Percentiles rank a stretch among this genome's conserved stretches.
These are phyloP conservation scores for Pichia insulana DNA, from an alignment of 805 yeast genomes.

Conservation along the genomic window DNA sequence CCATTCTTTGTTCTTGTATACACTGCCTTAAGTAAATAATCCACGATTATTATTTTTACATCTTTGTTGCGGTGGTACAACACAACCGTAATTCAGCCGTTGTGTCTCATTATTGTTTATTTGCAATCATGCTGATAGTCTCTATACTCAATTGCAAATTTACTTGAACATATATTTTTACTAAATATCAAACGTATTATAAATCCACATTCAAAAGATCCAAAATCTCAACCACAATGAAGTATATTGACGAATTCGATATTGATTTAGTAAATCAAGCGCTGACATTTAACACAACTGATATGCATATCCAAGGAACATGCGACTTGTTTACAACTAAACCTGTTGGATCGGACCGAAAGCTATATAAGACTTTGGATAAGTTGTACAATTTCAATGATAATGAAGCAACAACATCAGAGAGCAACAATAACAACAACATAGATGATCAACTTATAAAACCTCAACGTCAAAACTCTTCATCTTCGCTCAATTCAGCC, in stretches of 20 bases:
- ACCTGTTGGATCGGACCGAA: constrained; percentile 83
- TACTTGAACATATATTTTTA: too few relatives aligned
- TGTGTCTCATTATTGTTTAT: too few relatives aligned
- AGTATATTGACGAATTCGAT: constrained; percentile 90
- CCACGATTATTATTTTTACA: too few relatives aligned
- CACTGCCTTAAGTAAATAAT: too few relatives aligned
- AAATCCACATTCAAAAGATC: too few relatives aligned
- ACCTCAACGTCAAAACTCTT: constrained; percentile 15
- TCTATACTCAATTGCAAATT: too few relatives aligned
- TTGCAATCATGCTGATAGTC: too few relatives aligned
- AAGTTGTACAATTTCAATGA: constrained; percentile 33
- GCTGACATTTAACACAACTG: constrained; percentile 67
- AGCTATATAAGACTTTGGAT: constrained; percentile 80
- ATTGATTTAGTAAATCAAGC: constrained; percentile 87
- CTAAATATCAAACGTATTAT: too few relatives aligned
- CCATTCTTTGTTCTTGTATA: too few relatives aligned
- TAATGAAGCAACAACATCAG: constrained; percentile 1
- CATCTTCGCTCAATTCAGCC: constrained; percentile 15
- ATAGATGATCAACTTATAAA: background rate
- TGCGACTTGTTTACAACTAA: constrained; percentile 93
- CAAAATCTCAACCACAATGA: background rate
- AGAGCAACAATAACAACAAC: constrained; percentile 5
- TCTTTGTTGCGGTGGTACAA: too few relatives aligned
- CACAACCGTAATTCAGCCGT: too few relatives aligned
- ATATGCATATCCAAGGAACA: constrained; percentile 74